These are phyloP conservation scores for Ganoderma leucocontextum DNA, from an alignment of 1,284 basidiomycete genomes.

Conservation along the genomic window DNA sequence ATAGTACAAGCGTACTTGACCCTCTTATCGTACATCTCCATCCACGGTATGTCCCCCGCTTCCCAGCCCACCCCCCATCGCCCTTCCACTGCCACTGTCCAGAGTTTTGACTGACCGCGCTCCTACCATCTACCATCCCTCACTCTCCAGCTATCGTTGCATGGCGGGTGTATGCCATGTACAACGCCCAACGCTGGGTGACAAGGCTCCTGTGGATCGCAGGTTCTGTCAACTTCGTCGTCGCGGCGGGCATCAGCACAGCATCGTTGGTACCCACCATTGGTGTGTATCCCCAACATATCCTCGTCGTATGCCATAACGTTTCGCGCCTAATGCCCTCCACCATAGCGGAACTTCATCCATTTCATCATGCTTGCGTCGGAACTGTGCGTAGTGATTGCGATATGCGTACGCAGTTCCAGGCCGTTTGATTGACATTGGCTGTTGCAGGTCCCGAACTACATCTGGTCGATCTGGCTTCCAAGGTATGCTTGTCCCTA, in stretches of 20 bases:
- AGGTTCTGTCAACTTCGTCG: conserved; percentile 36
- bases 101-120: background rate
- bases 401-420: background rate
- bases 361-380: conserved; percentile 40
- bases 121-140: background rate
- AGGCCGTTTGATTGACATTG: background rate
- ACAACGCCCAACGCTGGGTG: conserved; percentile 40
- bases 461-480: conserved; percentile 43
- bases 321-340: background rate
- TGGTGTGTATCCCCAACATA: conserved; percentile 29
- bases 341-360: conserved; percentile 35
- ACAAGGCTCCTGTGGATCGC: conserved; percentile 37
- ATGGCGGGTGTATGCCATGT: conserved; percentile 40
- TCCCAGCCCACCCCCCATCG: background rate
- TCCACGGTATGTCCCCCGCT: conserved; percentile 35
- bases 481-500: conserved; percentile 35
- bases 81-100: background rate
- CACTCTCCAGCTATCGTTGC: conserved; percentile 39
- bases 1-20: conserved; percentile 40
- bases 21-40: conserved; percentile 43
- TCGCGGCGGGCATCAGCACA: conserved; percentile 36
- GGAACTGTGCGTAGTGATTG: conserved; percentile 32
- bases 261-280: conserved; percentile 38
- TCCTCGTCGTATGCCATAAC: background rate
- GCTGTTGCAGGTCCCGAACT: conserved; percentile 36